Percentiles rank a stretch among this genome's conserved stretches.
phyloP scores from a whole-genome alignment of 495 filamentous ascomycete genomes.

The Penicillium coffeae region DNA sequence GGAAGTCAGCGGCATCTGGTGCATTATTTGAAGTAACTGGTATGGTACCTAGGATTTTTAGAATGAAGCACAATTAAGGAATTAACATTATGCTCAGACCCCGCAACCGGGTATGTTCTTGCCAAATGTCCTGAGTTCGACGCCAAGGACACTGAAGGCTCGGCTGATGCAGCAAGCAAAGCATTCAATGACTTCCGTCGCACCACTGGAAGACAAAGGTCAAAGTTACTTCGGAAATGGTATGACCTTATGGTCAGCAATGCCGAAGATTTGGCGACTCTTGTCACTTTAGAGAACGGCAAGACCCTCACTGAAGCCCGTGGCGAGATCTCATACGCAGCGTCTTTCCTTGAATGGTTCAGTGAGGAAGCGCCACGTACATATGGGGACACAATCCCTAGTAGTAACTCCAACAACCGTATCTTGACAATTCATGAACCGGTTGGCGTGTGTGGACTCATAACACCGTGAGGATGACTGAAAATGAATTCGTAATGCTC shows the following conservation, averaged over 20 bases:
- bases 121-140: conserved; percentile 83
- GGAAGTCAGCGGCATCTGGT: too few relatives aligned
- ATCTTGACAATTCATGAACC: conserved; percentile 79
- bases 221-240: conserved; percentile 82
- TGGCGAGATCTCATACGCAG: conserved; percentile 68
- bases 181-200: conserved; percentile 74
- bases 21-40: too few relatives aligned
- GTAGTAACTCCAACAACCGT: conserved; percentile 65
- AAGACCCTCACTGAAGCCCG: conserved; percentile 69
- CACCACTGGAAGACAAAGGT: conserved; percentile 72
- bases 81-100: conserved; percentile 50
- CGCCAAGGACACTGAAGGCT: conserved; percentile 65
- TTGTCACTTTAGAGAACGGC: conserved; percentile 85
- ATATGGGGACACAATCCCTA: conserved; percentile 73
- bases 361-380: conserved; percentile 68
- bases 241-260: conserved; percentile 87
- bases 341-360: conserved; percentile 77
- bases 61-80: too few relatives aligned
- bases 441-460: conserved; percentile 88
- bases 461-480: too few relatives aligned
- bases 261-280: conserved; percentile 76
- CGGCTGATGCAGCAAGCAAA: conserved; percentile 69
- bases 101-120: conserved; percentile 72
- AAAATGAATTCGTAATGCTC: too few relatives aligned
- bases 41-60: too few relatives aligned